Evolutionary conservation across 164 flowering plant genomes (phyloP).

Genomic region (Platanus orientalis): DNA sequence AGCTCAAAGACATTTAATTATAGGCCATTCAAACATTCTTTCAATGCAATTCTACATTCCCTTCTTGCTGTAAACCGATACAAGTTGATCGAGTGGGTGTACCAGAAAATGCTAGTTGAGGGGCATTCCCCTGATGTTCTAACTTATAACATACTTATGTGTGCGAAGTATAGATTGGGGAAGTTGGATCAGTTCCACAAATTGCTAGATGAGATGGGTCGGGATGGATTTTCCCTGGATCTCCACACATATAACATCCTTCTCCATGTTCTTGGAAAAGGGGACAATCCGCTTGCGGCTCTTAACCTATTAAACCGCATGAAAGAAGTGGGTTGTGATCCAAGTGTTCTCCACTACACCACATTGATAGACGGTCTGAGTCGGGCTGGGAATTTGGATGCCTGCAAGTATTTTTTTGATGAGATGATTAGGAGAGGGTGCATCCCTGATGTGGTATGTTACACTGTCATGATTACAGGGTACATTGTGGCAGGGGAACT

Average conservation of each 20-base stretch:
- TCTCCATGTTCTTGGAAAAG: constrained; percentile 76
- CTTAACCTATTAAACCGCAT: constrained; percentile 69
- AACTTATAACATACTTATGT: constrained; percentile 71
- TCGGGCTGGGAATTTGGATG: constrained; percentile 82
- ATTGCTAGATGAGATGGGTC: constrained; percentile 72
- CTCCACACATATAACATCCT: constrained; percentile 74
- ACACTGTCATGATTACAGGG: constrained; percentile 84
- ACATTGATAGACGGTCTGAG: constrained; percentile 87
- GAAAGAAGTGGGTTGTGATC: constrained; percentile 66
- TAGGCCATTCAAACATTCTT: constrained; percentile 73
- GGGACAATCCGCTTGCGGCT: constrained; percentile 67
- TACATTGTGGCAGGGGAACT: constrained; percentile 58
- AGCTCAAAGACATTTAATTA: constrained; percentile 65
- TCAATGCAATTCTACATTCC: constrained; percentile 71
- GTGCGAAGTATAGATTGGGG: constrained; percentile 66
- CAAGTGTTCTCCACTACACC: constrained; percentile 79
- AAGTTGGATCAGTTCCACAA: constrained; percentile 57
- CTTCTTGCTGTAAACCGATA: constrained; percentile 56
- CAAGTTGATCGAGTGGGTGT: constrained; percentile 82
- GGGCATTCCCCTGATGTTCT: constrained; percentile 59
- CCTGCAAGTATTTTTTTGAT: constrained; percentile 69
- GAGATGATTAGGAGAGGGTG: constrained; percentile 67
- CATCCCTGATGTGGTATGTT: constrained; percentile 79
- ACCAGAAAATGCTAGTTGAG: constrained; percentile 62
- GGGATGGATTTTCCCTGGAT: constrained; percentile 64